Base-by-base conservation (phyloP, 208 protist species). In the Wallacemonas sp. region DNA sequence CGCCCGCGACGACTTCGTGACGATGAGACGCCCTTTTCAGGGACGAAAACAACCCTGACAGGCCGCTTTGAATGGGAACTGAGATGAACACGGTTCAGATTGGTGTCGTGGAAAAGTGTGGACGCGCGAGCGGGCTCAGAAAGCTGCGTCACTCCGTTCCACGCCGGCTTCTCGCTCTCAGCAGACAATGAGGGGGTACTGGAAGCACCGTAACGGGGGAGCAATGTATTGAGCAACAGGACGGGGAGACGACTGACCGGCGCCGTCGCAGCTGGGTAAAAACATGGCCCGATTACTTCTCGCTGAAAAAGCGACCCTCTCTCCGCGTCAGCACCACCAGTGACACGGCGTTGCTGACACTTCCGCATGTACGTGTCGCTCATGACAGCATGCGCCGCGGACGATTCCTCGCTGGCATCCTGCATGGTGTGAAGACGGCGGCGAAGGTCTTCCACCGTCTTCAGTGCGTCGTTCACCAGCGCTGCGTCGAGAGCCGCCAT, bases 181-280 rank as follows among this genome's bases (percentile, higher is more conserved):
- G 21, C 26, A 1, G 24, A 4, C 15, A 3, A 3, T 34, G 14
- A 4, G 51, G 34, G 12, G 47, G 60, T 26, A 33, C 30, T 5
- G 62, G 28, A n/a, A 2, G 15, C 15, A 3, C 26, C 22, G 14
- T 45, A 36, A 6, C 41, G 31, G 9, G 30, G 38, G 11, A 54
- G 22, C 24, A n/a, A 42, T 24, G 45, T 46, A 14, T 17, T 54
- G 24, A 17, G 44, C 42, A 54, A n/a, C 9, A n/a, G 45, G 0
- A 79, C 14, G n/a, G 46, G 36, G 26, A 80, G 64, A 33, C 51
- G 34, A 30, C 42, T 49, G 22, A 80, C 27, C 19, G 74, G 74
- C 14, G 74, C 74, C 21, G 68, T 80, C 4, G 68, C 51, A 45
- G 75, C 68, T 1, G 74, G 74, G 33, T 70, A 46, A 33, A 80